A percentile compares a stretch with the other conserved stretches of the same genome.
These are phyloP conservation scores for Coemansia javaensis DNA, from an alignment of 192 early-diverging fungal species.

Conservation along the genomic window DNA sequence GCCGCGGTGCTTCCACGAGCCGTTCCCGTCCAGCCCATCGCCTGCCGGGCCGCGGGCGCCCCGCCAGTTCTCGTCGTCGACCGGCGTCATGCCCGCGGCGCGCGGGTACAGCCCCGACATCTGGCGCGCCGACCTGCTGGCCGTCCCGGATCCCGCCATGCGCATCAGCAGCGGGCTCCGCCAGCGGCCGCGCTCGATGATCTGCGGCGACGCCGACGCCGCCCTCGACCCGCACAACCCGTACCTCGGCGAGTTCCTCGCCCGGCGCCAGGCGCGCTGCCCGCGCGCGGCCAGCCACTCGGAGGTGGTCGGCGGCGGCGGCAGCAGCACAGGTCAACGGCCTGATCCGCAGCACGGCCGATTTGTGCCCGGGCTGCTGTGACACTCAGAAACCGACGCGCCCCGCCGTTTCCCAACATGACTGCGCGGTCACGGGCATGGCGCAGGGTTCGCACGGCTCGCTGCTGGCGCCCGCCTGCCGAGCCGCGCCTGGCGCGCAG, in stretches of 20 bases:
- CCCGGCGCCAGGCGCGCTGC: constrained; percentile 14
- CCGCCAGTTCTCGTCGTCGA: constrained; percentile 23
- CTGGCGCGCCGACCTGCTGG: constrained; percentile 38
- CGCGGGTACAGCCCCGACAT: constrained; percentile 18
- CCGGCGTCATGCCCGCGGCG: constrained; percentile 5
- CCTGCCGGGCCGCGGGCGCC: constrained; percentile 8
- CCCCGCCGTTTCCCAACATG: no score
- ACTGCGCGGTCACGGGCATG: no score
- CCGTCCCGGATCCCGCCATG: constrained; percentile 25
- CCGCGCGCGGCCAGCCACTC: no score
- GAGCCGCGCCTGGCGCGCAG: not conserved
- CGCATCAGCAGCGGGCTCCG: constrained; percentile 3
- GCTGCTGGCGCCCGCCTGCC: no score
- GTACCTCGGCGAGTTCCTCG: constrained; percentile 38
- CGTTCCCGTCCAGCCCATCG: constrained; percentile 4
- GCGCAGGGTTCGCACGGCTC: no score
- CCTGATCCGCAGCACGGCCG: no score
- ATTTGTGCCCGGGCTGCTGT: no score
- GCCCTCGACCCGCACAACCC: constrained; percentile 40
- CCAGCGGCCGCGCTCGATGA: constrained; percentile 37
- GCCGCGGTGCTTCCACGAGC: constrained; percentile 2
- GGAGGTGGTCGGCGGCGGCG: no score
- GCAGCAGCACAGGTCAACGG: no score
- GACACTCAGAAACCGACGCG: no score
- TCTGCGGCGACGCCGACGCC: constrained; percentile 4